These are phyloP conservation scores for Bryoerythrophyllum caledonicum DNA, from an alignment of 225 moss, liverwort and hornwort species.

Conservation along the genomic window DNA sequence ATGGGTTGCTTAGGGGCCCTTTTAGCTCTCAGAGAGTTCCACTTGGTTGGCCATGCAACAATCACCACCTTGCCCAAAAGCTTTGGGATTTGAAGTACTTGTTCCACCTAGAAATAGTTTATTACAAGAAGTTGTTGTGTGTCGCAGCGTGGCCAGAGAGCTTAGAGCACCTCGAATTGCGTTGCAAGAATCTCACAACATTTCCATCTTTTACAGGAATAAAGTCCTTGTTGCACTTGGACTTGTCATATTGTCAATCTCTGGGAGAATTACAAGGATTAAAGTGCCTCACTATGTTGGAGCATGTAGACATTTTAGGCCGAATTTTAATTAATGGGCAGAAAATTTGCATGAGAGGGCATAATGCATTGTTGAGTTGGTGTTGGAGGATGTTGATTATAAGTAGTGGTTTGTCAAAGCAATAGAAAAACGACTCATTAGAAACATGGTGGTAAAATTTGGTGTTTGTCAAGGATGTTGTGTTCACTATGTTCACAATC, in stretches of 20 bases:
- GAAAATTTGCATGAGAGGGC: background rate
- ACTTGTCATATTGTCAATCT: fast-evolving
- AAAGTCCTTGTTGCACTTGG: background rate
- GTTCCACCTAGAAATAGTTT: fast-evolving
- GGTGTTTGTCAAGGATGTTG: too few relatives aligned
- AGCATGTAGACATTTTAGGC: background rate
- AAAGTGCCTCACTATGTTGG: background rate
- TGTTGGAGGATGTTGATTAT: too few relatives aligned
- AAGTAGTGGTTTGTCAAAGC: too few relatives aligned
- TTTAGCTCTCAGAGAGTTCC: fast-evolving
- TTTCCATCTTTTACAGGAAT: background rate
- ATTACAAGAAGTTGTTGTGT: background rate
- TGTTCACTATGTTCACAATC: too few relatives aligned
- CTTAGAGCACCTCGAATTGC: background rate
- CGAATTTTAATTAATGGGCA: background rate
- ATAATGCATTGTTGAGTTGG: background rate
- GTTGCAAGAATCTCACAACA: background rate
- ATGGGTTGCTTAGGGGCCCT: background rate
- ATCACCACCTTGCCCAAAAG: background rate
- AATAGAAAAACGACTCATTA: too few relatives aligned
- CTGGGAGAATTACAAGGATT: background rate
- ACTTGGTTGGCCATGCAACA: fast-evolving
- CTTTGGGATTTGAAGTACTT: background rate
- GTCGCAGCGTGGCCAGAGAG: background rate
- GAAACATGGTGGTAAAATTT: too few relatives aligned